These are phyloP conservation scores for Vararia minispora DNA, from an alignment of 768 basidiomycete species.

Conservation along the genomic window DNA sequence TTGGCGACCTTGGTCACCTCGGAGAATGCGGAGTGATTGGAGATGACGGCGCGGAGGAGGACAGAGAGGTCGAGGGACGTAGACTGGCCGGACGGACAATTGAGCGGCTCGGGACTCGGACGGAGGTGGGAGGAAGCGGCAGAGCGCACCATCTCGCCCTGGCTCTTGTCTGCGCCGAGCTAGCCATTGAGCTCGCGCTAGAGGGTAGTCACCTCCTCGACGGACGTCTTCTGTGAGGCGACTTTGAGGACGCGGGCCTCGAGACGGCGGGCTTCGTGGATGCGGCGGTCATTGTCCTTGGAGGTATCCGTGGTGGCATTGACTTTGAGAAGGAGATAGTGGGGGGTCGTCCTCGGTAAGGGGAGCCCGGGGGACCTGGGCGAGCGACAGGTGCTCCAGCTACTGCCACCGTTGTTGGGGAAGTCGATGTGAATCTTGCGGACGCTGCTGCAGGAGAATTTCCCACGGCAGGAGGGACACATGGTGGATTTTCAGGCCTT, in stretches of 20 bases:
- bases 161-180: conserved; percentile 43
- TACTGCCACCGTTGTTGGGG: conserved; percentile 31
- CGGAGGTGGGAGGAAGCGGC: conserved; percentile 4
- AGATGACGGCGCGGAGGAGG: conserved; percentile 67
- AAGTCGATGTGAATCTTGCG: conserved; percentile 75
- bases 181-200: conserved; percentile 71
- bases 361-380: conserved; percentile 34
- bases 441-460: conserved; percentile 49
- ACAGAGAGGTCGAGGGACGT: conserved; percentile 64
- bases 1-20: conserved; percentile 62
- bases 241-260: conserved; percentile 64
- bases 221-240: conserved; percentile 96
- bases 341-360: conserved; percentile 33
- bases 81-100: conserved; percentile 25
- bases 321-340: conserved; percentile 60
- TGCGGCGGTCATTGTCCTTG: conserved; percentile 24
- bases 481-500: conserved; percentile 64
- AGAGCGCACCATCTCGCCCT: neutral
- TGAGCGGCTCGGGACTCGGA: too few species aligned
- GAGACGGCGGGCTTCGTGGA: conserved; percentile 50
- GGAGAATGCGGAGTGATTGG: conserved; percentile 70
- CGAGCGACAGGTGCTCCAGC: conserved; percentile 49
- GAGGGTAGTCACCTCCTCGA: conserved; percentile 68
- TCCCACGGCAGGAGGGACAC: conserved; percentile 77
- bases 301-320: conserved; percentile 72